A percentile compares a stretch with the other conserved stretches of the same genome.
Conservation (phyloP, 2,329 filamentous ascomycete genomes). For the Alternaria incomplexa region DNA sequence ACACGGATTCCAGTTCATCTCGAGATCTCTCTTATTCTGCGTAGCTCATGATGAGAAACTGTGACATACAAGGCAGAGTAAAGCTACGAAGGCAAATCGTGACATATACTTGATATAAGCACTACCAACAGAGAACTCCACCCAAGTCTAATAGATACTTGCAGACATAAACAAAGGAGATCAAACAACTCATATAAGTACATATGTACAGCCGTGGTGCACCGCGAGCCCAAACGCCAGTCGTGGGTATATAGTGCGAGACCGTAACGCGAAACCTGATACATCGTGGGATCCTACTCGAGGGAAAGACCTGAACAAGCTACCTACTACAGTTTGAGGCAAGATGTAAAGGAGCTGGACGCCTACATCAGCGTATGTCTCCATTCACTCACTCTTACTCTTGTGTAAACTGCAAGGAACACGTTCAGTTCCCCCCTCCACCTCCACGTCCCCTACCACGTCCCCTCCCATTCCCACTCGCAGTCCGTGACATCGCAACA, state of each 20-base stretch:
- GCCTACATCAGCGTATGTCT: background rate
- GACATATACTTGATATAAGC: background rate
- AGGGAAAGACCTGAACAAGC: background rate
- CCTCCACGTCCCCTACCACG: conserved; percentile 35
- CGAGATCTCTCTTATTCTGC: too few relatives aligned
- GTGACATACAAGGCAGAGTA: background rate
- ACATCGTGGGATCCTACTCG: background rate
- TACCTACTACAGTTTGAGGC: too few relatives aligned
- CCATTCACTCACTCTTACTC: background rate
- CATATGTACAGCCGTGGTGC: background rate
- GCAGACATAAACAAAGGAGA: background rate
- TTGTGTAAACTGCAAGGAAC: background rate
- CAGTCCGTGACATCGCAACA: conserved; percentile 46
- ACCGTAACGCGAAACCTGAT: conserved; percentile 3
- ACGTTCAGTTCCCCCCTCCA: background rate
- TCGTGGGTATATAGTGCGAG: conserved; percentile 20
- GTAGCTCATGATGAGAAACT: background rate
- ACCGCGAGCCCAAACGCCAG: conserved; percentile 12
- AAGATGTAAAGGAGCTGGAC: background rate
- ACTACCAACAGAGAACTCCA: background rate
- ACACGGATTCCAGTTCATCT: too few relatives aligned
- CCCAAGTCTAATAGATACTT: background rate
- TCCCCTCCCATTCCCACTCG: conserved; percentile 45
- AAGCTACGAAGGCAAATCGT: background rate
- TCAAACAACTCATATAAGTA: background rate